Evolutionary conservation across 2,329 filamentous ascomycete genomes (phyloP).

Genomic region (Aspergillus sp.): DNA sequence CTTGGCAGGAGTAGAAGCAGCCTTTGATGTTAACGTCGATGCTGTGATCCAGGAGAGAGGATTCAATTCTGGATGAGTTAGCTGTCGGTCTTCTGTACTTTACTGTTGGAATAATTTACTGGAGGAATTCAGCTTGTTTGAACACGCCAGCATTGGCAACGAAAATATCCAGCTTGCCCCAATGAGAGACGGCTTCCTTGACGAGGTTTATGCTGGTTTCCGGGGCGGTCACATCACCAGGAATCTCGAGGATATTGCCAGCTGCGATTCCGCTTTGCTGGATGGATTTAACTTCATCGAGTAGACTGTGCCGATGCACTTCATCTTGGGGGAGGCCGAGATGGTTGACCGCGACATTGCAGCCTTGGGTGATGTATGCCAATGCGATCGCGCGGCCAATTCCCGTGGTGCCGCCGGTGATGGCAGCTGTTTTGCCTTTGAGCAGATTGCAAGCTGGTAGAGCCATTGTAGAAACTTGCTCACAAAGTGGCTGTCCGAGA

Average conservation of each 20-base stretch:
- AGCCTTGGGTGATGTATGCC: slow-evolving; percentile 29
- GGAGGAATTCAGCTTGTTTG: slow-evolving; percentile 78
- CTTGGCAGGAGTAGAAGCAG: slow-evolving; percentile 32
- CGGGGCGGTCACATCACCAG: slow-evolving; percentile 72
- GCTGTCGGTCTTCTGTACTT: background rate
- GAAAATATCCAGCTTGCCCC: slow-evolving; percentile 35
- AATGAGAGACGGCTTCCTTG: slow-evolving; percentile 38
- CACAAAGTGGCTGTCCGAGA: background rate
- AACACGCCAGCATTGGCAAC: slow-evolving; percentile 52
- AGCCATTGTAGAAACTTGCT: slow-evolving; percentile 11
- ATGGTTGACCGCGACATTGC: slow-evolving; percentile 35
- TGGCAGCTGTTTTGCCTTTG: slow-evolving; percentile 22
- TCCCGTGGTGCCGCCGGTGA: slow-evolving; percentile 23
- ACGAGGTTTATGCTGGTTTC: slow-evolving; percentile 69
- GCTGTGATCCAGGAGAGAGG: slow-evolving; percentile 58
- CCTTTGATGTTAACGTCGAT: slow-evolving; percentile 29
- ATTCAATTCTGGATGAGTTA: slow-evolving; percentile 66
- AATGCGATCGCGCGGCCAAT: slow-evolving; percentile 23
- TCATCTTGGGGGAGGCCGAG: slow-evolving; percentile 28
- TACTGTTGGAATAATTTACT: slow-evolving; percentile 32
- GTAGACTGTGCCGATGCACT: slow-evolving; percentile 19
- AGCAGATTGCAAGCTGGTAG: slow-evolving; percentile 27
- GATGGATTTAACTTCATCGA: slow-evolving; percentile 26
- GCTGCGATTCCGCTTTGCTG: slow-evolving; percentile 11
- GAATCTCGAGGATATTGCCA: slow-evolving; percentile 56